Conservation (phyloP, 2,329 filamentous ascomycete species). For the Aspergillus proliferans region DNA sequence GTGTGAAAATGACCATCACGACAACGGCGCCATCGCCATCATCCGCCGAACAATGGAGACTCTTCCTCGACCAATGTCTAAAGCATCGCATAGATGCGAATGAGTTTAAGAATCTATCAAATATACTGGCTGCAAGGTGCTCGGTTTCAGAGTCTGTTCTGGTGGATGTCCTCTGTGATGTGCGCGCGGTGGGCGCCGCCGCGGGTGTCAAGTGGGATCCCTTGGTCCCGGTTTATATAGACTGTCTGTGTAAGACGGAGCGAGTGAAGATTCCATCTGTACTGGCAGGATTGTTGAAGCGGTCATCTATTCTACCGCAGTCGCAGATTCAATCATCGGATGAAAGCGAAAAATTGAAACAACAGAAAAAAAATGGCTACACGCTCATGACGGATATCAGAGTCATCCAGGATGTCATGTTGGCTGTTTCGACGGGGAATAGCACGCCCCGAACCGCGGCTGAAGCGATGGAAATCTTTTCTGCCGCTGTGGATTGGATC, state of each 20-base stretch:
- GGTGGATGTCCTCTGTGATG: constrained; percentile 30
- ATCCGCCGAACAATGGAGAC: constrained; percentile 32
- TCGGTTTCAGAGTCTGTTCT: constrained; percentile 28
- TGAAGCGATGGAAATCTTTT: constrained; percentile 29
- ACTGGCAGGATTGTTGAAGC: constrained; percentile 26
- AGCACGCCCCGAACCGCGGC: constrained; percentile 21
- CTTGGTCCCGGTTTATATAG: constrained; percentile 36
- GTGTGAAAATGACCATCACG: background rate
- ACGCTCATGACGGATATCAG: constrained; percentile 39
- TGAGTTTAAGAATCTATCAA: constrained; percentile 34
- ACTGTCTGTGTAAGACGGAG: constrained; percentile 30
- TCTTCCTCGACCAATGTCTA: constrained; percentile 32
- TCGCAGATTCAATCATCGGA: background rate
- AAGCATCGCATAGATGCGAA: constrained; percentile 31
- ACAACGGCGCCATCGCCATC: constrained; percentile 8
- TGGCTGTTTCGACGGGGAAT: constrained; percentile 30
- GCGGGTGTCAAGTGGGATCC: constrained; percentile 36
- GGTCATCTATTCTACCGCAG: constrained; percentile 30
- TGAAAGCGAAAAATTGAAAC: constrained; percentile 1
- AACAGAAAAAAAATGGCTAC: constrained; percentile 13
- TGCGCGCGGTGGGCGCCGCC: constrained; percentile 24
- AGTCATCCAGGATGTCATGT: constrained; percentile 37
- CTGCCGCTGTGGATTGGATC: constrained; percentile 35
- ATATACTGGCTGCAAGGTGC: constrained; percentile 25
- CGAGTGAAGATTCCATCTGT: constrained; percentile 29